These are phyloP conservation scores for Kockovaella imperatae DNA, from an alignment of 768 basidiomycete species.

Conservation along the genomic window DNA sequence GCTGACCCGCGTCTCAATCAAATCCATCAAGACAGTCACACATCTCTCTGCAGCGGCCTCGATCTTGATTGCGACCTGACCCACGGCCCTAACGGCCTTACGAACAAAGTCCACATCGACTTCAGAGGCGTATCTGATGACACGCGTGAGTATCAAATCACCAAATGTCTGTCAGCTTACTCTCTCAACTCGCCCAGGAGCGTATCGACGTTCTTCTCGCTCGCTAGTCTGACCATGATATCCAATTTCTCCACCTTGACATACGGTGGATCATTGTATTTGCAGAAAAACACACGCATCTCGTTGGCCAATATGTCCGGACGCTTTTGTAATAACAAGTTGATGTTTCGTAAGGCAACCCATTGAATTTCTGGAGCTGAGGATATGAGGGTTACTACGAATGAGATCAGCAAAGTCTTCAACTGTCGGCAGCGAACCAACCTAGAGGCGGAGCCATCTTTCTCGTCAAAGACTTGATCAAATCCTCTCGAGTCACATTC, in stretches of 20 bases:
- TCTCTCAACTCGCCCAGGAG: slow-evolving; percentile 92
- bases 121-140: slow-evolving; percentile 78
- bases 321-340: slow-evolving; percentile 88
- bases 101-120: slow-evolving; percentile 98
- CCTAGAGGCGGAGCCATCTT: slow-evolving; percentile 91
- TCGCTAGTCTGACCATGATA: slow-evolving; percentile 91
- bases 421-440: slow-evolving; percentile 17
- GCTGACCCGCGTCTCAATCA: slow-evolving; percentile 86
- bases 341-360: slow-evolving; percentile 95
- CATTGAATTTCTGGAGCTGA: slow-evolving; percentile 97
- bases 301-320: slow-evolving; percentile 84
- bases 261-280: slow-evolving; percentile 98
- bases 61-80: slow-evolving; percentile 92
- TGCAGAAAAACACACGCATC: slow-evolving; percentile 99
- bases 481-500: slow-evolving; percentile 67
- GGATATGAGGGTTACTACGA: slow-evolving; percentile 79
- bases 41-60: slow-evolving; percentile 87
- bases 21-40: slow-evolving; percentile 83
- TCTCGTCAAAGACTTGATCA: slow-evolving; percentile 72
- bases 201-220: slow-evolving; percentile 87
- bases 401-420: background rate
- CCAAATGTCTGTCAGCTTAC: slow-evolving; percentile 49
- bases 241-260: slow-evolving; percentile 98
- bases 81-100: slow-evolving; percentile 88
- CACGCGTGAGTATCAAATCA: background rate